phyloP scores from a whole-genome alignment of 225 moss, liverwort and hornwort species.

The Climacium dendroides region DNA sequence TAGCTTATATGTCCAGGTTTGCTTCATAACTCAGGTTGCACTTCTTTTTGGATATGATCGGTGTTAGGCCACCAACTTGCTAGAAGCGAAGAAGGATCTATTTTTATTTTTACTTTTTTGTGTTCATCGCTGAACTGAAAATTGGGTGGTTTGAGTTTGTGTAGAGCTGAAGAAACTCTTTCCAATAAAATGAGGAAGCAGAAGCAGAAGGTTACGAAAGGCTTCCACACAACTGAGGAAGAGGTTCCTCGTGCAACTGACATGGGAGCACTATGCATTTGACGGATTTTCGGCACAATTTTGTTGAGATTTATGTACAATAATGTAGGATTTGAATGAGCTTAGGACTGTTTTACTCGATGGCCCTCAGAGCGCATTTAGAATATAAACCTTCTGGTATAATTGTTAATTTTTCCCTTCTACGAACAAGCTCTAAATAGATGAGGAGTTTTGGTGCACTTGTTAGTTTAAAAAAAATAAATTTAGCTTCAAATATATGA shows the following conservation, averaged over 20 bases:
- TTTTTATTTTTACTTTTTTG: neutral
- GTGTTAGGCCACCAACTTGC: neutral
- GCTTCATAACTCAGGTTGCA: neutral
- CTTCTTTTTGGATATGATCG: neutral
- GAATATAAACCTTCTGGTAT: neutral
- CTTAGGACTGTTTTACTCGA: neutral
- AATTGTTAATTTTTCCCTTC: neutral
- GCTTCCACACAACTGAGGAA: neutral
- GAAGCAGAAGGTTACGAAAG: slow-evolving; percentile 22
- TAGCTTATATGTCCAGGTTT: slow-evolving; percentile 45
- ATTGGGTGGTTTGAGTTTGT: neutral
- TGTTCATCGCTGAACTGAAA: neutral
- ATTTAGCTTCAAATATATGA: neutral
- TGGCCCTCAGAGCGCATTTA: neutral
- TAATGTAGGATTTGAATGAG: neutral
- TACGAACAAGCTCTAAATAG: neutral
- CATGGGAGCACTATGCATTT: slow-evolving; percentile 51
- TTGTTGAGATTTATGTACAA: neutral
- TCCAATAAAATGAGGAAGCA: slow-evolving; percentile 37
- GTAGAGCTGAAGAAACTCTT: slow-evolving; percentile 26
- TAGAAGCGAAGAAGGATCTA: neutral
- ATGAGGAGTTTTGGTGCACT: neutral
- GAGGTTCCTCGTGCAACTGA: slow-evolving; percentile 13
- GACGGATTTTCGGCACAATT: neutral
- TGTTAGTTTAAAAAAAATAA: neutral